phyloP scores from a whole-genome alignment of 192 early-diverging fungal genomes.

The Backusella psychrophila region DNA sequence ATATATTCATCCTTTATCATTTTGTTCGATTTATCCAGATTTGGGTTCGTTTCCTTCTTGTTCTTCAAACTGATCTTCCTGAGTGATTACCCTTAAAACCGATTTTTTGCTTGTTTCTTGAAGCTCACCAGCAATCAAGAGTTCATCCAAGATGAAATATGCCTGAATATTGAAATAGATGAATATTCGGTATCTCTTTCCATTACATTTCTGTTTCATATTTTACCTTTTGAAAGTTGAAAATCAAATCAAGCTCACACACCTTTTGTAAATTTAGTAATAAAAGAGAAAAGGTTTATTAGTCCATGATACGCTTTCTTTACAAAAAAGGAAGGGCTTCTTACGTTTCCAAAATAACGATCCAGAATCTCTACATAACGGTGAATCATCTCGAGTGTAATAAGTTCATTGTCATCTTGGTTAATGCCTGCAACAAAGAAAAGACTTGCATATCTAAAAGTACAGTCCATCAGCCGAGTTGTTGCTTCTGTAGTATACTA shows the following conservation, averaged over 20 bases:
- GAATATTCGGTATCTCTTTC: not conserved
- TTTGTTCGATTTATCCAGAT: constrained; percentile 40
- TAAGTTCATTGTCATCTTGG: constrained; percentile 89
- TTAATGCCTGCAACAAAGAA: constrained; percentile 98
- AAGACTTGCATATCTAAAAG: constrained; percentile 85
- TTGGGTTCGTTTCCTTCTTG: constrained; percentile 71
- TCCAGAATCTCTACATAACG: constrained; percentile 98
- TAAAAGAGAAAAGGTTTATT: not conserved
- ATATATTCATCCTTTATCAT: not conserved
- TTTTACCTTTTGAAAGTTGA: constrained; percentile 86
- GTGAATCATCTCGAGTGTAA: constrained; percentile 94
- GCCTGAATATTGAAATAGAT: constrained; percentile 41
- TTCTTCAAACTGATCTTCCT: constrained; percentile 75
- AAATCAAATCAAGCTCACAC: constrained; percentile 96
- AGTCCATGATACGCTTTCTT: not conserved
- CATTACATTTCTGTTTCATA: not conserved
- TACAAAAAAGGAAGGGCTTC: not conserved
- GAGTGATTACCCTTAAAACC: constrained; percentile 64
- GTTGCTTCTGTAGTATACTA: not conserved
- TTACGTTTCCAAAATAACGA: constrained; percentile 94
- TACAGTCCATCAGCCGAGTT: not conserved
- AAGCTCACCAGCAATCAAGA: constrained; percentile 89
- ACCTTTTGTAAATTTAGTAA: constrained; percentile 42
- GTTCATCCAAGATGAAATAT: constrained; percentile 84
- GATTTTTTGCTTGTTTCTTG: constrained; percentile 92